Evolutionary conservation across 805 yeast genomes (phyloP).

Genomic region (Cyberlindnera lachancei): DNA sequence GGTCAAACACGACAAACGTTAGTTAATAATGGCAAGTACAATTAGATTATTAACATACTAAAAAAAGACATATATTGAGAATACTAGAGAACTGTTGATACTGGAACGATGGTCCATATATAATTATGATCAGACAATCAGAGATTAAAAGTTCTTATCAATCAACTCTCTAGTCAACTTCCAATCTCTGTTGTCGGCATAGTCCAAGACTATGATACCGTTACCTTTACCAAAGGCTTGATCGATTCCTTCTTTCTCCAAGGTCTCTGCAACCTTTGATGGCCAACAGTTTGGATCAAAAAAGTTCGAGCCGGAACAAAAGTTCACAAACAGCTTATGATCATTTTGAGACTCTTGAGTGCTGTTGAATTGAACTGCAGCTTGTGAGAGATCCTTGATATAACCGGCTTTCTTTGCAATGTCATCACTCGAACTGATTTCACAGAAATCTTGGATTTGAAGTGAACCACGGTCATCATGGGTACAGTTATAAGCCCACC

Average conservation of each 20-base stretch:
- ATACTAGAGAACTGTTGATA: no score
- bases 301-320: constrained; percentile 67
- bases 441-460: constrained; percentile 72
- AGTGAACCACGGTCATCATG: constrained; percentile 56
- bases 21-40: no score
- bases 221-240: constrained; percentile 45
- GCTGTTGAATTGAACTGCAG: constrained; percentile 43
- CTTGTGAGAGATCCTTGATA: constrained; percentile 46
- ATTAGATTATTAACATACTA: no score
- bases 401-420: constrained; percentile 48
- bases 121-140: no score
- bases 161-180: constrained; percentile 41
- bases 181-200: constrained; percentile 58
- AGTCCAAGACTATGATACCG: constrained; percentile 66
- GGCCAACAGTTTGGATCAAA: constrained; percentile 75
- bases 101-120: no score
- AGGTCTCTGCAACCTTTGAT: constrained; percentile 48
- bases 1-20: no score
- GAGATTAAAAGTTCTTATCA: constrained; percentile 40
- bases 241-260: constrained; percentile 35
- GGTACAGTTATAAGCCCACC: constrained; percentile 60
- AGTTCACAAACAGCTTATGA: constrained; percentile 59
- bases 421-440: constrained; percentile 43
- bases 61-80: no score
- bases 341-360: constrained; percentile 35